phyloP scores from a whole-genome alignment of 345 rosid species.

The Abelmoschus esculentus region DNA sequence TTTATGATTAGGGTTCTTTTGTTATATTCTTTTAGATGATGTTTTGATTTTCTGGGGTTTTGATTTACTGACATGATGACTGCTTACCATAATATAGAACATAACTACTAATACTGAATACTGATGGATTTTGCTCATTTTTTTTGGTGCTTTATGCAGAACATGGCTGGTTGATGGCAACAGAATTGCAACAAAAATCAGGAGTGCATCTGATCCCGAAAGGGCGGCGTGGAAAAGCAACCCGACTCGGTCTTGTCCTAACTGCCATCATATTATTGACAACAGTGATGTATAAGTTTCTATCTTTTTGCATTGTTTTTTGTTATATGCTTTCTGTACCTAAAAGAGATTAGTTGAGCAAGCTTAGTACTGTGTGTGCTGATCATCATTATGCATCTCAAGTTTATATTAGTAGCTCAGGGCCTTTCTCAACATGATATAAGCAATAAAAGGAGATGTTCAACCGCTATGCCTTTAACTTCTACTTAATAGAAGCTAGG shows the following conservation, averaged over 20 bases:
- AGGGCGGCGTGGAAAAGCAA: constrained; percentile 67
- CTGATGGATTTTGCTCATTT: not conserved
- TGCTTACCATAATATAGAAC: not conserved
- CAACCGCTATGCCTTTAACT: not conserved
- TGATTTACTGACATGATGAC: too few species aligned
- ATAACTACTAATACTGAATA: not conserved
- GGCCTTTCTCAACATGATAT: not conserved
- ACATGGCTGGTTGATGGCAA: constrained; percentile 79
- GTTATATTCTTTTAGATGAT: not conserved
- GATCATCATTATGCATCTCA: not conserved
- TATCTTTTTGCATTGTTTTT: not conserved
- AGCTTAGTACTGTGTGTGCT: not conserved
- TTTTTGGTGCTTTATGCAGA: constrained; percentile 32
- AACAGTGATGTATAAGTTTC: constrained; percentile 63
- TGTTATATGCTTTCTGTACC: not conserved
- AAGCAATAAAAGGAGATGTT: not conserved
- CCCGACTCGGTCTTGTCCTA: constrained; percentile 78
- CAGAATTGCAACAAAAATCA: constrained; percentile 78
- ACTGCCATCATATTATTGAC: constrained; percentile 65
- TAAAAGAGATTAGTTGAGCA: not conserved
- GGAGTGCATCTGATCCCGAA: constrained; percentile 64
- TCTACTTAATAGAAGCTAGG: not conserved
- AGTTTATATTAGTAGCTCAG: not conserved
- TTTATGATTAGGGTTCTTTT: not conserved
- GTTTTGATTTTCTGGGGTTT: not conserved